phyloP scores from a whole-genome alignment of 805 yeast genomes.

The Metschnikowia noctiluminum region DNA sequence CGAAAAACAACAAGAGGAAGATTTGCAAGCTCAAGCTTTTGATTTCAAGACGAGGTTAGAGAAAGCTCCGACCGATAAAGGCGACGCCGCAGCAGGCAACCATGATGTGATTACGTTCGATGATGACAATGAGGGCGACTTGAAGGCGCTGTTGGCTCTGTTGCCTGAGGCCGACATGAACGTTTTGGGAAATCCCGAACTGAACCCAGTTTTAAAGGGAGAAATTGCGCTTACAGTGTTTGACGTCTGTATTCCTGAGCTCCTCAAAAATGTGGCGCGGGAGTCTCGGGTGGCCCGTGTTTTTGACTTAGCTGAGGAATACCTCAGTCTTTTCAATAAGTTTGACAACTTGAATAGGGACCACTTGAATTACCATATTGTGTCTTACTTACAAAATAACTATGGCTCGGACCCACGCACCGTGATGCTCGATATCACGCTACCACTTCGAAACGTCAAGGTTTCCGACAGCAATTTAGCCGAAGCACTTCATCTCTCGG shows the following conservation, averaged over 20 bases:
- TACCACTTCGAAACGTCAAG: constrained; percentile 58
- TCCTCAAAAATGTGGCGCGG: constrained; percentile 24
- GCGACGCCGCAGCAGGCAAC: constrained; percentile 19
- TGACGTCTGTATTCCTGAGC: constrained; percentile 33
- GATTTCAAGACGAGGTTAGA: constrained; percentile 23
- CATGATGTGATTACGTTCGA: constrained; percentile 43
- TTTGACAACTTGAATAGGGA: constrained; percentile 68
- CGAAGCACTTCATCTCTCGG: constrained; percentile 60
- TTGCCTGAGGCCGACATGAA: constrained; percentile 86
- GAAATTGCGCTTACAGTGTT: constrained; percentile 44
- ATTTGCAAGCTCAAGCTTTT: constrained; percentile 35
- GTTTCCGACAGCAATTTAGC: constrained; percentile 46
- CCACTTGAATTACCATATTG: constrained; percentile 62
- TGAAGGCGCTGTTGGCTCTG: constrained; percentile 61
- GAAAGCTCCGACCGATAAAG: constrained; percentile 14
- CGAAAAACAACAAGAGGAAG: constrained; percentile 61
- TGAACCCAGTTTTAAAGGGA: constrained; percentile 66
- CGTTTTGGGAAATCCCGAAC: constrained; percentile 80
- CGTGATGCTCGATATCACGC: constrained; percentile 52
- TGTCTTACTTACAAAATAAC: constrained; percentile 48
- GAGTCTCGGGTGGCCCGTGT: constrained; percentile 38
- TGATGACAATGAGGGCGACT: constrained; percentile 39
- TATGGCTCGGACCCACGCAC: constrained; percentile 40
- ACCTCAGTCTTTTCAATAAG: constrained; percentile 60
- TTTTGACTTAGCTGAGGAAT: constrained; percentile 35